Percentiles rank a stretch among this genome's conserved stretches.
phyloP scores from a whole-genome alignment of 441 rosid genomes.

The Brassica hybrid region DNA sequence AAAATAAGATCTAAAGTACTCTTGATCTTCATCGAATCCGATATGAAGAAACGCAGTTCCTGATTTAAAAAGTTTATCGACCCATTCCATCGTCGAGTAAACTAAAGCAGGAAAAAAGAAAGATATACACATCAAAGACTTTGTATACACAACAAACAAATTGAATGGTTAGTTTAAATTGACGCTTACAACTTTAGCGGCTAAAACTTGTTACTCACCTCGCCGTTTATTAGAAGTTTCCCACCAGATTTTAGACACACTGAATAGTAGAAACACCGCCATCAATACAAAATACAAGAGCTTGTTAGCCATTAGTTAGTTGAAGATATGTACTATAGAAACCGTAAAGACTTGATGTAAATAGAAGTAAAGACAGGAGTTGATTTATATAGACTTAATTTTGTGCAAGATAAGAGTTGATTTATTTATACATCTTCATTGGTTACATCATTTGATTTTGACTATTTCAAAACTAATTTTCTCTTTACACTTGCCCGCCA shows the following conservation, averaged over 20 bases:
- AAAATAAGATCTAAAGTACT: constrained; percentile 36
- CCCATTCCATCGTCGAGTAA: constrained; percentile 19
- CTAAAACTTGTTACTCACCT: constrained; percentile 12
- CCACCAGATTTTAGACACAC: constrained; percentile 35
- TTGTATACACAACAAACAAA: neutral
- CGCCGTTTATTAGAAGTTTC: constrained; percentile 30
- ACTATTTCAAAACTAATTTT: constrained; percentile 20
- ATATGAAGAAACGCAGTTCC: constrained; percentile 26
- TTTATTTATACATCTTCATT: constrained; percentile 19
- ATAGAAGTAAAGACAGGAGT: constrained; percentile 11
- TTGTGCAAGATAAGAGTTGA: constrained; percentile 1
- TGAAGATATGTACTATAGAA: neutral
- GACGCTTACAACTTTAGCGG: constrained; percentile 10
- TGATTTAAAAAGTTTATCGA: constrained; percentile 28
- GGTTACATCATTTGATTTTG: constrained; percentile 5
- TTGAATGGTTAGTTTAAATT: constrained; percentile 1
- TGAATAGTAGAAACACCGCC: constrained; percentile 22
- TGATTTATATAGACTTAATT: constrained; percentile 17
- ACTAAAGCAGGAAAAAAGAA: constrained; percentile 9
- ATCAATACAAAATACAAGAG: constrained; percentile 25
- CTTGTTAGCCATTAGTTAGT: constrained; percentile 19
- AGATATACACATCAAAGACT: neutral
- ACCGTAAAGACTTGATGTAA: neutral
- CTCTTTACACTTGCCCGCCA: constrained; percentile 21
- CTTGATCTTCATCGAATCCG: constrained; percentile 37